A percentile compares a stretch with the other conserved stretches of the same genome.
phyloP scores from a whole-genome alignment of 2,329 filamentous ascomycete species.

The Raffaelea ambrosiae region DNA sequence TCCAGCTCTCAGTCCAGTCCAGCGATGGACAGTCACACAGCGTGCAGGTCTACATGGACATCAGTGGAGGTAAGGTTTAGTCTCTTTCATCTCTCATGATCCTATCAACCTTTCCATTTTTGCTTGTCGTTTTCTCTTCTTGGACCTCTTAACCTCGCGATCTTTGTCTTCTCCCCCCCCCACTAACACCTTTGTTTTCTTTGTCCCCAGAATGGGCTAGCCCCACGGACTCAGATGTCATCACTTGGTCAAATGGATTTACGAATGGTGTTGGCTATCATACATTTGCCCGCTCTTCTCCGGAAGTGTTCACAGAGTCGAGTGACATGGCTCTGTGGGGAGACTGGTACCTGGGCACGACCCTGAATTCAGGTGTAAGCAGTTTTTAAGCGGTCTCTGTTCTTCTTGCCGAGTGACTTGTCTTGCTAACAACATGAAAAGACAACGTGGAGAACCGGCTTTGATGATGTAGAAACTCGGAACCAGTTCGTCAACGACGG shows the following conservation, averaged over 20 bases:
- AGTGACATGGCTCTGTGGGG: slow-evolving; percentile 74
- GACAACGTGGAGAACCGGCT: slow-evolving; percentile 62
- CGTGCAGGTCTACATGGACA: slow-evolving; percentile 65
- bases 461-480: slow-evolving; percentile 53
- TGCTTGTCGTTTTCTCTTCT: no score
- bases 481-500: slow-evolving; percentile 56
- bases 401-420: not conserved
- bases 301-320: slow-evolving; percentile 52
- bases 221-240: slow-evolving; percentile 45
- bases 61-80: slow-evolving; percentile 51
- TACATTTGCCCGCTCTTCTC: slow-evolving; percentile 45
- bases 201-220: slow-evolving; percentile 62
- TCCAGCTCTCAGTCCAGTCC: slow-evolving; percentile 54
- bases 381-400: not conserved
- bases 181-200: not conserved
- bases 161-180: not conserved
- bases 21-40: slow-evolving; percentile 53
- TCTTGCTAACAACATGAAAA: slow-evolving; percentile 20
- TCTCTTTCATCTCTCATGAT: not conserved
- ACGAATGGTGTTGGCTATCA: slow-evolving; percentile 51
- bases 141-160: no score
- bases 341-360: slow-evolving; percentile 65
- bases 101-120: no score
- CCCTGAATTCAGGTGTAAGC: slow-evolving; percentile 37
- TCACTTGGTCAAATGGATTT: slow-evolving; percentile 54